Conservation (phyloP, 2,329 filamentous ascomycete species). For the Penicillium sp. region DNA sequence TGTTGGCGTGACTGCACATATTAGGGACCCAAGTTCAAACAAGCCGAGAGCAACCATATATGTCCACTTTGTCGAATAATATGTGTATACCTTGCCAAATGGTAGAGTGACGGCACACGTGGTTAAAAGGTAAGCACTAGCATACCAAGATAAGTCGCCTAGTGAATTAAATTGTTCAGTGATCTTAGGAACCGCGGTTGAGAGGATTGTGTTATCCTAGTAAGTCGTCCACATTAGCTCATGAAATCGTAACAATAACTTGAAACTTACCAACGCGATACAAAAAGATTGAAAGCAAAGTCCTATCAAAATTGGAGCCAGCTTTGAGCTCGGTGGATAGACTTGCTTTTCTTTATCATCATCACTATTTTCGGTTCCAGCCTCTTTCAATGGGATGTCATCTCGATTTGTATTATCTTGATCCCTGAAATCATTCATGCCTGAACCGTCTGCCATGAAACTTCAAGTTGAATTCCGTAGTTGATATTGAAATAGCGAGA, state of each 20-base stretch:
- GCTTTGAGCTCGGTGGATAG: conserved; percentile 36
- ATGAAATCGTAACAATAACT: neutral
- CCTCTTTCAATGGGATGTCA: conserved; percentile 23
- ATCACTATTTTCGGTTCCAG: conserved; percentile 6
- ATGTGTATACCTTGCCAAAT: conserved; percentile 47
- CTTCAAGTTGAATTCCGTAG: neutral
- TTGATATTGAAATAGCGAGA: neutral
- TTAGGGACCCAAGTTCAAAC: conserved; percentile 45
- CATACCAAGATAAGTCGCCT: conserved; percentile 51
- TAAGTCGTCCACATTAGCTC: neutral
- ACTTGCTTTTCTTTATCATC: conserved; percentile 26
- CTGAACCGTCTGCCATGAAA: conserved; percentile 14
- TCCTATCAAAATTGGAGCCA: conserved; percentile 37
- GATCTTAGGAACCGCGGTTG: conserved; percentile 50
- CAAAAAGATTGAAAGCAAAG: conserved; percentile 42
- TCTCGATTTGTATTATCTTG: conserved; percentile 13
- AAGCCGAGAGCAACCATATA: conserved; percentile 41
- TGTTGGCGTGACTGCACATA: conserved; percentile 41
- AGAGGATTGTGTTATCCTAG: conserved; percentile 46
- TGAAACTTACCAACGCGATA: conserved; percentile 35
- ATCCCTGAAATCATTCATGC: conserved; percentile 13
- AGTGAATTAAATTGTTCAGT: conserved; percentile 50
- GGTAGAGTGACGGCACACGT: conserved; percentile 44
- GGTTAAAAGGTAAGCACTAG: conserved; percentile 47
- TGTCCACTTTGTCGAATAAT: conserved; percentile 47